phyloP scores from a whole-genome alignment of 352 stramenopile species.

The Blastocystis sp. region DNA sequence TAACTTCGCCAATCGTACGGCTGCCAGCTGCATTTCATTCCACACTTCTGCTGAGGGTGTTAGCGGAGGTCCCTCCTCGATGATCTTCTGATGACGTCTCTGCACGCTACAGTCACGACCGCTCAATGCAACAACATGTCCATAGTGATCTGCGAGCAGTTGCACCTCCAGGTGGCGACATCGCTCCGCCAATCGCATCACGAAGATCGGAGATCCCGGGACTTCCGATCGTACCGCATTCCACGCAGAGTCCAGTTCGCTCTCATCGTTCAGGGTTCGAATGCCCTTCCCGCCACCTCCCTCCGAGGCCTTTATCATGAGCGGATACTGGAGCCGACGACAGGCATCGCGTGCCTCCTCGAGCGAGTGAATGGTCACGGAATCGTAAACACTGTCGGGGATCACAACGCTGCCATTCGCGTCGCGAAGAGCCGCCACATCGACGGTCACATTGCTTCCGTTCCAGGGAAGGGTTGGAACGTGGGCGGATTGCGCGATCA shows the following conservation, averaged over 20 bases:
- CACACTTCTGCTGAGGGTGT: conserved; percentile 83
- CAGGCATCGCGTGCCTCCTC: conserved; percentile 81
- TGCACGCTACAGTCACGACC: conserved; percentile 96
- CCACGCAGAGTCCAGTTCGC: conserved; percentile 83
- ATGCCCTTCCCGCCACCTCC: conserved; percentile 86
- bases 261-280: conserved; percentile 62
- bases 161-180: conserved; percentile 97
- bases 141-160: conserved; percentile 92
- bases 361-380: conserved; percentile 62
- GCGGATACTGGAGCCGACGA: conserved; percentile 87
- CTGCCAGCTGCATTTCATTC: conserved; percentile 91
- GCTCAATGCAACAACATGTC: conserved; percentile 91
- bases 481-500: conserved; percentile 94
- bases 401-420: conserved; percentile 63
- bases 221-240: conserved; percentile 92
- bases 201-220: conserved; percentile 94
- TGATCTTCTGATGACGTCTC: conserved; percentile 98
- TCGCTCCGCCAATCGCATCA: conserved; percentile 93
- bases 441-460: conserved; percentile 79
- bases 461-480: conserved; percentile 99
- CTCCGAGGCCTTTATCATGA: conserved; percentile 99
- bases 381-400: conserved; percentile 80
- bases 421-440: conserved; percentile 63
- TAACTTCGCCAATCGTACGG: conserved; percentile 87
- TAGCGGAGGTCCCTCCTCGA: conserved; percentile 91